These are phyloP conservation scores for Acanthamoeba healyi DNA, from an alignment of 208 protist species.

Conservation along the genomic window DNA sequence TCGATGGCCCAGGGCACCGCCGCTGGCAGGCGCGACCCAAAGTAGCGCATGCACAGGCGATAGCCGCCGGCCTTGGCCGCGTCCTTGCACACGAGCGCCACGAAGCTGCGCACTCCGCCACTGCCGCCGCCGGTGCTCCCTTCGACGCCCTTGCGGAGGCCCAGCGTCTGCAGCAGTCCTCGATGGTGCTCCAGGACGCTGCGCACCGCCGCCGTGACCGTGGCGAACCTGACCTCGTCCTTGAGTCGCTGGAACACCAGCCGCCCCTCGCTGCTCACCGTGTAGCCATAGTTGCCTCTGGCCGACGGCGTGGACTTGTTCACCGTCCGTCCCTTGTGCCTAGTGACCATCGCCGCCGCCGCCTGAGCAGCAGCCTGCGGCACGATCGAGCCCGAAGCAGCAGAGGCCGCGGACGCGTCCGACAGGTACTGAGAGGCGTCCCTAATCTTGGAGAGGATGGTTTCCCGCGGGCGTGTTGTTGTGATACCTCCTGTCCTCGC, in stretches of 20 bases:
- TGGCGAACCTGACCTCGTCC: conserved; percentile 51
- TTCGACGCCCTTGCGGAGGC: neutral
- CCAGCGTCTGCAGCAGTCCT: neutral
- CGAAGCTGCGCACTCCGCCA: conserved; percentile 7
- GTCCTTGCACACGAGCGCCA: conserved; percentile 28
- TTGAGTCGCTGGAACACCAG: neutral
- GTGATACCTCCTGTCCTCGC: neutral
- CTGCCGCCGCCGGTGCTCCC: neutral
- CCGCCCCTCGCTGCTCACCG: neutral
- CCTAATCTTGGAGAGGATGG: neutral
- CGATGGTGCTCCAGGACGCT: neutral
- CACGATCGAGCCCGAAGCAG: no score
- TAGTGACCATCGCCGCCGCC: neutral
- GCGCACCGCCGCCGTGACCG: neutral
- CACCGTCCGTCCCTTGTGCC: neutral
- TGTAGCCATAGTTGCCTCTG: neutral
- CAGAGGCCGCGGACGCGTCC: neutral
- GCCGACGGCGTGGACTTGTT: no score
- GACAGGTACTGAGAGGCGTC: neutral
- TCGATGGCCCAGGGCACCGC: conserved; percentile 22
- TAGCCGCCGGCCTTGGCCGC: conserved; percentile 38
- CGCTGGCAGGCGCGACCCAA: conserved; percentile 2
- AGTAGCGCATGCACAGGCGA: conserved; percentile 35
- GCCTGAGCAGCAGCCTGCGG: neutral
- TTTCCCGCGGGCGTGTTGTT: neutral